Conservation (phyloP, 768 basidiomycete species). For the Leucocoprinus leucothites region DNA sequence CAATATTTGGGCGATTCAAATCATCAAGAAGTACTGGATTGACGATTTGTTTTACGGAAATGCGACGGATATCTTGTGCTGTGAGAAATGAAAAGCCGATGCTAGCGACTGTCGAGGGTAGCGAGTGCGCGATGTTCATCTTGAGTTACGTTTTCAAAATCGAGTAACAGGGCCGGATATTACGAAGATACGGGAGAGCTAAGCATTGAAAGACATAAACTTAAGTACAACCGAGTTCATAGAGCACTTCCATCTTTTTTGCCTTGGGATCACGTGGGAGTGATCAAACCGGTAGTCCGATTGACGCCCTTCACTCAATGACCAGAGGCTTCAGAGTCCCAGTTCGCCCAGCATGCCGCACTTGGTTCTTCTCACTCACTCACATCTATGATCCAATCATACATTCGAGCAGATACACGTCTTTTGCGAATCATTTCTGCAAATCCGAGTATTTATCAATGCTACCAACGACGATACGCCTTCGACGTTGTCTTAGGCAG, state of each 20-base stretch:
- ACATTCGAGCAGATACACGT: no score
- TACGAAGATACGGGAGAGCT: slow-evolving; percentile 2
- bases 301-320: no score
- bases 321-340: no score
- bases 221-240: neutral
- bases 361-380: no score
- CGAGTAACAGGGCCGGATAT: neutral
- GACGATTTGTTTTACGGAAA: slow-evolving; percentile 97
- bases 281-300: neutral
- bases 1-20: slow-evolving; percentile 85
- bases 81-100: slow-evolving; percentile 93
- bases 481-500: no score
- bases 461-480: no score
- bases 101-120: slow-evolving; percentile 81
- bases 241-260: slow-evolving; percentile 11
- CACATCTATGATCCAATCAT: no score
- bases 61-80: slow-evolving; percentile 81
- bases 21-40: slow-evolving; percentile 94
- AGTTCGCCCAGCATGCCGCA: no score
- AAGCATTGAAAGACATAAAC: slow-evolving; percentile 2
- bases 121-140: slow-evolving; percentile 90
- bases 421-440: no score
- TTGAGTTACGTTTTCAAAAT: slow-evolving; percentile 1
- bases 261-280: neutral
- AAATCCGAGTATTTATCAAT: no score